Evolutionary conservation across 2,329 filamentous ascomycete species (phyloP).

Genomic region (Trematosphaeria pertusa): DNA sequence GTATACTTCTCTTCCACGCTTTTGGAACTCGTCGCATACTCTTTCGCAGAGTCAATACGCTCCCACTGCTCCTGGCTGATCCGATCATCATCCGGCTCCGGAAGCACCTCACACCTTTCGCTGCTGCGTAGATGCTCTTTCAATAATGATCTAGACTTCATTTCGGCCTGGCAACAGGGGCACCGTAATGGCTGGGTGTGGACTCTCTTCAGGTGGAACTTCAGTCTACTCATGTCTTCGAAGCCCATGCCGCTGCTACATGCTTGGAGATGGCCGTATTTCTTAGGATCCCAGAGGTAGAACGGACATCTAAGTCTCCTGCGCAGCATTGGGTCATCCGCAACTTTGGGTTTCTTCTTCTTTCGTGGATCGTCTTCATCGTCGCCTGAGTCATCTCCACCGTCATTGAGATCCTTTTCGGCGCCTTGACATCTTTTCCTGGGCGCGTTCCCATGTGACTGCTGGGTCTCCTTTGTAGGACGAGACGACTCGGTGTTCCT

Average conservation of each 20-base stretch:
- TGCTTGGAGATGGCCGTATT: neutral
- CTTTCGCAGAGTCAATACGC: neutral
- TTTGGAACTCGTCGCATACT: too few species aligned
- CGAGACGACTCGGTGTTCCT: too few species aligned
- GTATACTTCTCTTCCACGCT: too few species aligned
- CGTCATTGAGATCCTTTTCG: too few species aligned
- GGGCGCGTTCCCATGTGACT: too few species aligned
- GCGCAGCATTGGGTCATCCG: neutral
- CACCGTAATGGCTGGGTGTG: neutral
- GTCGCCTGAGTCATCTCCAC: too few species aligned
- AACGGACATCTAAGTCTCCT: neutral
- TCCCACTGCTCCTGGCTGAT: neutral
- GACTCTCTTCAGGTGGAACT: neutral
- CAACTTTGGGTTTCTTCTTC: neutral
- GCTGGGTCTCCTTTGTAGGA: too few species aligned
- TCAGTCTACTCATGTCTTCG: neutral
- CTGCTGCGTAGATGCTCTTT: neutral
- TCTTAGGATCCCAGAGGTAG: neutral
- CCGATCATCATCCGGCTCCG: neutral
- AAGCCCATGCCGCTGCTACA: constrained; percentile 1
- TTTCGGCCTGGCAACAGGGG: neutral
- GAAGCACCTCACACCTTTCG: neutral
- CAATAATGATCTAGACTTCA: neutral
- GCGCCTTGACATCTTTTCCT: too few species aligned
- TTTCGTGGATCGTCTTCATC: neutral